Conservation (phyloP, 495 filamentous ascomycete genomes). For the Pseudoneurospora amorphoporcata region DNA sequence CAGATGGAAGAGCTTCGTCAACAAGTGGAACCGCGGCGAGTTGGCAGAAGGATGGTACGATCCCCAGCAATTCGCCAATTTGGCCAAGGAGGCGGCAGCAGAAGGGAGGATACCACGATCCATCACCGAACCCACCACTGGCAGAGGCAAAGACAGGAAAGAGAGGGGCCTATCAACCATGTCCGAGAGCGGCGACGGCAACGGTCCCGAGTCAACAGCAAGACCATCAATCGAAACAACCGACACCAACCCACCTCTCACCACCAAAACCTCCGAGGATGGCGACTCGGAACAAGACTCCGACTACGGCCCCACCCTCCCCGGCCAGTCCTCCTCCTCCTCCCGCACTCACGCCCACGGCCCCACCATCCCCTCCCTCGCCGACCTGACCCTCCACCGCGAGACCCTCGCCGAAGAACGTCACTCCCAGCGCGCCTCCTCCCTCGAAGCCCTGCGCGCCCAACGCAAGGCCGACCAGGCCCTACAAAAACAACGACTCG, state of each 20-base stretch:
- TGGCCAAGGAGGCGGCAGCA: conserved; percentile 7
- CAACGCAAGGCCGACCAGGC: conserved; percentile 53
- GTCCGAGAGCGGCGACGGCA: neutral
- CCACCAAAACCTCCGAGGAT: conserved; percentile 10
- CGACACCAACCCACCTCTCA: neutral
- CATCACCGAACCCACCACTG: neutral
- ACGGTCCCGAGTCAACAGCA: neutral
- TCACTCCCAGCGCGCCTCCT: conserved; percentile 17
- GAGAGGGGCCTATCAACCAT: neutral
- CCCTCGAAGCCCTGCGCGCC: conserved; percentile 44
- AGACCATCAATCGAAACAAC: neutral
- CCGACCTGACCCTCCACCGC: conserved; percentile 61
- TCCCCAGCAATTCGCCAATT: conserved; percentile 49
- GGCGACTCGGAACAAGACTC: conserved; percentile 55
- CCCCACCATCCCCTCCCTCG: conserved; percentile 60
- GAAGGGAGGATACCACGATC: neutral
- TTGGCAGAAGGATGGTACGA: conserved; percentile 93
- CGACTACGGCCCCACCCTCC: conserved; percentile 60
- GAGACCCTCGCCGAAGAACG: conserved; percentile 41
- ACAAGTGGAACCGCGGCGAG: conserved; percentile 92
- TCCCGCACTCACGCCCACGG: conserved; percentile 36
- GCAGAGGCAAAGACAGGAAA: neutral
- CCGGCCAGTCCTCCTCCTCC: conserved; percentile 17
- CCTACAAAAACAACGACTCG: conserved; percentile 51
- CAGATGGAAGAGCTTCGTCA: conserved; percentile 86